phyloP scores from a whole-genome alignment of 768 basidiomycete genomes.

The Lactarius evosmus region DNA sequence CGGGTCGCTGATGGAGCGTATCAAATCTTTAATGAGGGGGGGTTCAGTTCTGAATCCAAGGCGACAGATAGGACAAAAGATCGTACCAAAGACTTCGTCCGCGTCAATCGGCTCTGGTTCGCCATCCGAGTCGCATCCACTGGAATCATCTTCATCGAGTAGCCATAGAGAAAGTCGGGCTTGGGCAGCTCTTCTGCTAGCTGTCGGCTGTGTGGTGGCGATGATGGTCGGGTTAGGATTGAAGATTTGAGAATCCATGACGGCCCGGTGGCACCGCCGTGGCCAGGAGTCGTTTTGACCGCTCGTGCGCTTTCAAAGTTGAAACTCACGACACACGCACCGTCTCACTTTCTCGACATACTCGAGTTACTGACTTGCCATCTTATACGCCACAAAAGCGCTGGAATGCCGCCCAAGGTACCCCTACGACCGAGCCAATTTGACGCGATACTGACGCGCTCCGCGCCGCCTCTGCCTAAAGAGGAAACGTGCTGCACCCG shows the following conservation, averaged over 20 bases:
- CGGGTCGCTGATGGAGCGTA: conserved; percentile 90
- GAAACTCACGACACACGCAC: conserved; percentile 5
- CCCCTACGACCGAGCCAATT: neutral
- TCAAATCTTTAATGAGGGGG: conserved; percentile 56
- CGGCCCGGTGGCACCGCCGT: conserved; percentile 7
- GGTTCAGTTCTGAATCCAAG: neutral
- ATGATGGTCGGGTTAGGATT: conserved; percentile 92
- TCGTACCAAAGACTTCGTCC: conserved; percentile 87
- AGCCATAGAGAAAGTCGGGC: conserved; percentile 60
- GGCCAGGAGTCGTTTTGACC: neutral
- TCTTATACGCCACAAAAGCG: conserved; percentile 8
- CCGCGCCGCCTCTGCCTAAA: conserved; percentile 31
- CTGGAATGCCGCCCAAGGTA: conserved; percentile 27
- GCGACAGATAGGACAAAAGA: neutral
- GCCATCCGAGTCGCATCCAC: conserved; percentile 33
- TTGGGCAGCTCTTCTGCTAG: conserved; percentile 40
- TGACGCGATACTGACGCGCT: conserved; percentile 14
- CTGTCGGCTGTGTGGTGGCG: conserved; percentile 45
- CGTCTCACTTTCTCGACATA: conserved; percentile 20
- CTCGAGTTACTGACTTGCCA: conserved; percentile 19
- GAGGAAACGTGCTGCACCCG: conserved; percentile 54
- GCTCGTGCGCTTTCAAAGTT: conserved; percentile 1
- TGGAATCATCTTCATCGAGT: conserved; percentile 32
- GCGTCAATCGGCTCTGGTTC: conserved; percentile 76
- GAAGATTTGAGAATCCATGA: conserved; percentile 58